Conservation (phyloP, 805 yeast genomes). For the Lipomyces anomalus region DNA sequence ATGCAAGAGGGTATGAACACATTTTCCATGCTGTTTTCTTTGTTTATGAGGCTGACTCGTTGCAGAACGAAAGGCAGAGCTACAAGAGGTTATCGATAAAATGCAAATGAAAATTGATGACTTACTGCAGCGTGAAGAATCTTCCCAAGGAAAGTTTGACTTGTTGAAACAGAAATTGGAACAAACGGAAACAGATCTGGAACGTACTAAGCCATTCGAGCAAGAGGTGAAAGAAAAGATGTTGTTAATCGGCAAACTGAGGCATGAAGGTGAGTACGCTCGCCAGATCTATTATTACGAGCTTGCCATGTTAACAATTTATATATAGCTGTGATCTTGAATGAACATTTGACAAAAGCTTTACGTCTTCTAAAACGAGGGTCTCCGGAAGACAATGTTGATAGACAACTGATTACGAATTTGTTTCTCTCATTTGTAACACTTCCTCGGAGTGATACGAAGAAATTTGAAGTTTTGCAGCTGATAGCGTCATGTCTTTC, state of each 20-base stretch:
- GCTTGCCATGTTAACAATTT: neutral
- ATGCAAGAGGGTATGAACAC: too few relatives aligned
- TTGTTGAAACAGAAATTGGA: slow-evolving; percentile 12
- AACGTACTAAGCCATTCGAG: slow-evolving; percentile 39
- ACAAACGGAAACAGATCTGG: slow-evolving; percentile 23
- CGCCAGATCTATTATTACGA: neutral
- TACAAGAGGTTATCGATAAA: slow-evolving; percentile 34
- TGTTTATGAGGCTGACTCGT: too few relatives aligned
- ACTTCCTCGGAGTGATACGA: slow-evolving; percentile 87
- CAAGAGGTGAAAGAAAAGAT: slow-evolving; percentile 63
- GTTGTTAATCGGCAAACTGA: slow-evolving; percentile 75
- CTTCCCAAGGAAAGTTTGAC: slow-evolving; percentile 32
- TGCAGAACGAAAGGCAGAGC: slow-evolving; percentile 27
- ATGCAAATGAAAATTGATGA: slow-evolving; percentile 21
- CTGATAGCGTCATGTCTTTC: slow-evolving; percentile 74
- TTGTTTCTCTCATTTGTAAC: slow-evolving; percentile 77
- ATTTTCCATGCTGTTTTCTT: too few relatives aligned
- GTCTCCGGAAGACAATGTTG: slow-evolving; percentile 34
- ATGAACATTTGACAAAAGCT: slow-evolving; percentile 94
- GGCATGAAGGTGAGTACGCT: slow-evolving; percentile 67
- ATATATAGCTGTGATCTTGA: slow-evolving; percentile 65
- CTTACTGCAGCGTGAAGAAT: slow-evolving; percentile 14
- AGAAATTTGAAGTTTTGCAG: slow-evolving; percentile 86
- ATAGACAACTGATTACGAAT: slow-evolving; percentile 82
- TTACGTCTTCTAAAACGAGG: slow-evolving; percentile 74